Conservation (phyloP, 345 rosid genomes). For the Eucalyptus paniculata region DNA sequence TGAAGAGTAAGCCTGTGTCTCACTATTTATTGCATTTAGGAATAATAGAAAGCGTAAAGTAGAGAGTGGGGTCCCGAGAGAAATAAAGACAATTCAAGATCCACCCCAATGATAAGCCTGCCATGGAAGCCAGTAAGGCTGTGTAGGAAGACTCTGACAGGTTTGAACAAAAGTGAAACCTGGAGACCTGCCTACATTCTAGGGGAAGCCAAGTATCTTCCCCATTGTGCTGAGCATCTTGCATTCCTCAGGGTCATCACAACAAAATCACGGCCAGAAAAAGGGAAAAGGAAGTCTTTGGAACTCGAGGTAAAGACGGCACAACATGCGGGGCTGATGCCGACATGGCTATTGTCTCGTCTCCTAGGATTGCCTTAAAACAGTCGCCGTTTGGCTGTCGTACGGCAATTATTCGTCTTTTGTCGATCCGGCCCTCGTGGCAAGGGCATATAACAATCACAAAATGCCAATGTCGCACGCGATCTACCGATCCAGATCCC, state of each 20-base stretch:
- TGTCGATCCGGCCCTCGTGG: not conserved
- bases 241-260: slow-evolving; percentile 8
- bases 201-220: slow-evolving; percentile 68
- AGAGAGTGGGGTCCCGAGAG: not conserved
- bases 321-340: not conserved
- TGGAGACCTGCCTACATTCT: slow-evolving; percentile 27
- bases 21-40: not conserved
- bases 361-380: not conserved
- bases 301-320: not conserved
- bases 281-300: not conserved
- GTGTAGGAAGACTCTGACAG: slow-evolving; percentile 57
- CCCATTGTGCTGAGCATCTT: not conserved
- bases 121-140: slow-evolving; percentile 41
- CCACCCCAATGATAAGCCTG: slow-evolving; percentile 1
- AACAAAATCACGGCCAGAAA: not conserved
- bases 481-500: not conserved
- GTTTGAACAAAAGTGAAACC: slow-evolving; percentile 65
- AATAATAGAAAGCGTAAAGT: not conserved
- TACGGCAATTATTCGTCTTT: not conserved
- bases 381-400: not conserved
- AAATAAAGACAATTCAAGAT: not conserved
- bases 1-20: not conserved
- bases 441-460: not conserved
- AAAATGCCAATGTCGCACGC: not conserved
- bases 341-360: not conserved